phyloP scores from a whole-genome alignment of 805 yeast species.

The Barnettozyma sucrosica region DNA sequence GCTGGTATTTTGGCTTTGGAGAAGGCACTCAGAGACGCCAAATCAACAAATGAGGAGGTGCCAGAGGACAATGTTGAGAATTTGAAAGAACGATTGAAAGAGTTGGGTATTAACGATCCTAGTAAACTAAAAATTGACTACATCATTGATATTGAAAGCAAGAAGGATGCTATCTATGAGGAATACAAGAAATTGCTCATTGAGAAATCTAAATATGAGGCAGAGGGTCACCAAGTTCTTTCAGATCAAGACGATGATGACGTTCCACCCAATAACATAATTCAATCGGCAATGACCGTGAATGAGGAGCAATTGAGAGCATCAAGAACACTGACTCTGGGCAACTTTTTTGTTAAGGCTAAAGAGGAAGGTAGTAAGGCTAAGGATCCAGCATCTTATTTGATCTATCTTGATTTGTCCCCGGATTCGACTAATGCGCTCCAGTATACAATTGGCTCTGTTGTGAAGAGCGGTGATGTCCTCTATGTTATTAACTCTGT shows the following conservation, averaged over 20 bases:
- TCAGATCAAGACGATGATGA: conserved; percentile 16
- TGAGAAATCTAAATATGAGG: conserved; percentile 13
- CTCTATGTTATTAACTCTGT: conserved; percentile 56
- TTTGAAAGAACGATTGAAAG: conserved; percentile 28
- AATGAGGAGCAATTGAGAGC: conserved; percentile 50
- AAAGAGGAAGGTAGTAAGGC: conserved; percentile 10
- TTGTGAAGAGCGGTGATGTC: conserved; percentile 76
- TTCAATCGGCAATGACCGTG: conserved; percentile 49
- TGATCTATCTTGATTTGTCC: conserved; percentile 76
- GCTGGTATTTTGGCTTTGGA: conserved; percentile 55
- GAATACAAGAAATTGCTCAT: conserved; percentile 19
- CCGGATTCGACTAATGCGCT: conserved; percentile 80
- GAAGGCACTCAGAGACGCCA: conserved; percentile 54
- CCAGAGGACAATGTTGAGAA: conserved; percentile 27
- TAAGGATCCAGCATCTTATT: conserved; percentile 46
- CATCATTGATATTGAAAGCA: conserved; percentile 17
- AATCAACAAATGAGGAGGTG: conserved; percentile 32
- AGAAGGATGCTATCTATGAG: conserved; percentile 15
- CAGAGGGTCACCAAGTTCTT: conserved; percentile 2
- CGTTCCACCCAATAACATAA: conserved; percentile 43
- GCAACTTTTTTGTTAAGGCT: conserved; percentile 42
- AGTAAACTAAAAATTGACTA: conserved; percentile 22
- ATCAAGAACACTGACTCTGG: conserved; percentile 65
- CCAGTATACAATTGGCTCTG: conserved; percentile 85
- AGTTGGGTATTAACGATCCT: conserved; percentile 36